Base-by-base conservation (phyloP, 1,139 yeast species). In the Entelexis paramagnoliae region DNA sequence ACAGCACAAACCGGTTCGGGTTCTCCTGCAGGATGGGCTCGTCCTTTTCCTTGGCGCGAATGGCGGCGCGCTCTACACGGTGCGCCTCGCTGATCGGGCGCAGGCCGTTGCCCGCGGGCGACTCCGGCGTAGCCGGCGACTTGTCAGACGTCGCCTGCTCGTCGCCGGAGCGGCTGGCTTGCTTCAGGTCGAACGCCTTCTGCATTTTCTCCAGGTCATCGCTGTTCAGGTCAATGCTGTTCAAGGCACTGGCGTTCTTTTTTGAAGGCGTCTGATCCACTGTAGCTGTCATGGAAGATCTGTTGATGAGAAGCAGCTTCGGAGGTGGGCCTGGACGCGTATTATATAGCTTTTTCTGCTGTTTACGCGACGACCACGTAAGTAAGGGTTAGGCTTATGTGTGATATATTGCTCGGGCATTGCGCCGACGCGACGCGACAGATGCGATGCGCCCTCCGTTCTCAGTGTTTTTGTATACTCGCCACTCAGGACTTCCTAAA, bases 1-100 rank as follows among this genome's bases (percentile, higher is more conserved):
- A 93, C 63, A 91, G 74, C 52, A 91, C 98, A 66, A 88, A 91
- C 66, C 98, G 81, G 66, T 80, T 80, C 61, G 78, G 80, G 78
- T 93, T 91, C 72, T 91, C 97, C 56, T 70, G 68, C 64, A 91
- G 78, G 64, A 91, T 72, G 4, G 96, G 96, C 75, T 91, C 99
- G 54, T 86, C 86, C 68, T 78, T 78, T 74, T 91, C 96, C 63
- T 77, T 62, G 58, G 73, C 87, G 73, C 82, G 83, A 63, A 88
- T 72, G 59, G 76, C 60, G 46, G 60, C 59, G 50, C 71, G 66
- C 53, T 65, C 60, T 47, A 53, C 55, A 26, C 51, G 48, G 53
- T 60, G 64, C 38, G 55, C 59, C 17, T 58, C 52, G 51, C 57
- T 60, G 45, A 55, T 54, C 17, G 60, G 60, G 34, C 52, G 58